Base-by-base conservation (phyloP, 176 grass and related monocot species). In the Canna indica region DNA sequence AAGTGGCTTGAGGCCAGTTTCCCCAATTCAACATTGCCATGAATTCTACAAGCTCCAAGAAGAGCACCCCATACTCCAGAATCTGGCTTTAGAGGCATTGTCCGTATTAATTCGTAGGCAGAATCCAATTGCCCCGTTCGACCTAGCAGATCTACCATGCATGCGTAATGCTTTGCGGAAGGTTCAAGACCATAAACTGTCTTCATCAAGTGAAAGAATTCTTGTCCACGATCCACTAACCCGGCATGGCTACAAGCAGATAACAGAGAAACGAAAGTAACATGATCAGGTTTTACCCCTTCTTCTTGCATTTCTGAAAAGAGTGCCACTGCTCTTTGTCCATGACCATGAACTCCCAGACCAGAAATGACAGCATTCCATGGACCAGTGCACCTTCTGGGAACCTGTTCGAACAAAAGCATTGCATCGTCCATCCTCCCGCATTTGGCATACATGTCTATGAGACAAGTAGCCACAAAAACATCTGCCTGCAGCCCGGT, bases 371-470 rank as follows among this genome's bases (percentile, higher is more conserved):
- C 68, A 53, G 82, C 88, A 78, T 91, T 91, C 88, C 84, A 91
- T 12, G 84, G 76, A 59, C 79, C 84, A 24, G 81, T 75, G 32
- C 25, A 68, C 69, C 67, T 87, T 77, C 60, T 77, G 60, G 76
- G 73, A 63, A 84, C 77, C 35, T 80, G 52, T 17, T 91, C 73
- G 69, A 91, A 91, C 66, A 91, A 69, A 75, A 77, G 8, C 69
- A 75, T 82, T 4, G 88, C 88, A 7, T 91, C 84, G 1, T 30
- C 20, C 36, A 84, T 34, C 59, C 83, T 91, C 52, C 88, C 88
- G 57, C 88, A 87, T 75, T 91, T 91, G 54, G 88, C 88, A 72
- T 91, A 91, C 73, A 87, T 75, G 76, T 87, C 88, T 82, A 85
- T 69, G 48, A 91, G 59, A 80, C 88, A 87, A 64, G 88, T 91